Evolutionary conservation across 2,329 filamentous ascomycete genomes (phyloP).

Genomic region (Clarireedia hainanense): DNA sequence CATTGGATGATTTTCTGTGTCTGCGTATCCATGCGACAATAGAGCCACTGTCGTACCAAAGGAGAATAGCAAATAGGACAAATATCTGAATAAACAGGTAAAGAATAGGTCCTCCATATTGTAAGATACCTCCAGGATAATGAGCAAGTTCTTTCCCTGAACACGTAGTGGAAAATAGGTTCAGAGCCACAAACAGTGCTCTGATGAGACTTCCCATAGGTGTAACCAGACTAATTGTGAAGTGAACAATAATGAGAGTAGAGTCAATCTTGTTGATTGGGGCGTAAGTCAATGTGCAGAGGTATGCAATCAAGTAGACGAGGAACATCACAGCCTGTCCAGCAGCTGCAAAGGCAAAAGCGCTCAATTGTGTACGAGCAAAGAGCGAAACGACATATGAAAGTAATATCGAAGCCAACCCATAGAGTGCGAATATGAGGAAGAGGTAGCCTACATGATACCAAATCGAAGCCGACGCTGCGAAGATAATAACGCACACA

Average conservation of each 20-base stretch:
- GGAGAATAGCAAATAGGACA: conserved; percentile 60
- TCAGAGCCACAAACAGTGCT: conserved; percentile 68
- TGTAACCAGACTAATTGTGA: conserved; percentile 63
- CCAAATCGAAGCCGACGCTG: conserved; percentile 57
- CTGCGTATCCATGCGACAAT: conserved; percentile 45
- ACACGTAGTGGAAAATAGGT: conserved; percentile 77
- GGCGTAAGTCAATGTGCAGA: conserved; percentile 66
- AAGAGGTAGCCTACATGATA: conserved; percentile 78
- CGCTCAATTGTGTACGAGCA: conserved; percentile 68
- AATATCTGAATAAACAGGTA: conserved; percentile 72
- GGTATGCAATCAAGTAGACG: conserved; percentile 63
- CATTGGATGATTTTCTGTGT: conserved; percentile 17
- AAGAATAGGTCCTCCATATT: conserved; percentile 77
- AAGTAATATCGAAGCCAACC: conserved; percentile 66
- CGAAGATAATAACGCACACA: conserved; percentile 62
- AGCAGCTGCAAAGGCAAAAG: conserved; percentile 76
- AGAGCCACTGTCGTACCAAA: conserved; percentile 76
- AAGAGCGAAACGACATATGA: conserved; percentile 79
- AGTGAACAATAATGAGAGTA: conserved; percentile 63
- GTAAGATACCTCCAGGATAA: conserved; percentile 62
- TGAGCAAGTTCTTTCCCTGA: conserved; percentile 52
- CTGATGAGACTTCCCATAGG: conserved; percentile 71
- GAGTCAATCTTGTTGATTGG: conserved; percentile 61
- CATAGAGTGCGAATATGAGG: conserved; percentile 72
- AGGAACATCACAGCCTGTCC: conserved; percentile 67